phyloP scores from a whole-genome alignment of 2,329 filamentous ascomycete species.

The Arachnopeziza araneosa region DNA sequence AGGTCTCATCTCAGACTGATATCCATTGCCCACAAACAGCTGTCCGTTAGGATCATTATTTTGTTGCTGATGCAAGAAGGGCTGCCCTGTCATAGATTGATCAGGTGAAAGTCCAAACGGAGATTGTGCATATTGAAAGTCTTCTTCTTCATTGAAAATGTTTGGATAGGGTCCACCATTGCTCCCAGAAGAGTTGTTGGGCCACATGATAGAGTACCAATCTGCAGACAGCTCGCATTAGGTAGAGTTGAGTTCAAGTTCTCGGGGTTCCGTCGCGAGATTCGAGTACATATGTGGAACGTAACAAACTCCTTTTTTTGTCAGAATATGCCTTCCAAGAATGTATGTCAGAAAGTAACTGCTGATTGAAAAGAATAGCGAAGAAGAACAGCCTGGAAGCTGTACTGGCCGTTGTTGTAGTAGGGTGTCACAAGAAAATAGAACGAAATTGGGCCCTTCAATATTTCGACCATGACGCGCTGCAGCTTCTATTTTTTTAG shows the following conservation, averaged over 20 bases:
- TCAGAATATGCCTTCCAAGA: background rate
- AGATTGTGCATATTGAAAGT: constrained; percentile 13
- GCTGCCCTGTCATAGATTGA: constrained; percentile 18
- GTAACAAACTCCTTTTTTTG: background rate
- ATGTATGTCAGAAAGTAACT: background rate
- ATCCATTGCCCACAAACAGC: constrained; percentile 11
- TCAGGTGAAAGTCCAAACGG: constrained; percentile 7
- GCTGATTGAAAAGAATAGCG: background rate
- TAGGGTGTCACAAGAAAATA: background rate
- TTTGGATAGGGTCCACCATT: constrained; percentile 18
- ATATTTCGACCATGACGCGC: background rate
- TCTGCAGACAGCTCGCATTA: background rate
- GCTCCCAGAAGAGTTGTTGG: constrained; percentile 23
- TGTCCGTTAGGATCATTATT: constrained; percentile 16
- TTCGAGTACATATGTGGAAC: background rate
- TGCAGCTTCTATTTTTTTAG: background rate
- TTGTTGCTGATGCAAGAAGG: constrained; percentile 10
- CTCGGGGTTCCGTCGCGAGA: background rate
- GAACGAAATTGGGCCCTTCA: background rate
- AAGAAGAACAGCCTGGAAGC: background rate
- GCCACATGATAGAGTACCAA: constrained; percentile 20
- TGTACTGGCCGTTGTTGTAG: background rate
- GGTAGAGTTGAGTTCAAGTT: background rate
- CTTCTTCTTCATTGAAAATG: constrained; percentile 24
- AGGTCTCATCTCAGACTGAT: constrained; percentile 19